A percentile compares a stretch with the other conserved stretches of the same genome.
These are phyloP conservation scores for Pouteria glomerata DNA, from an alignment of 148 eudicot genomes.

Conservation along the genomic window DNA sequence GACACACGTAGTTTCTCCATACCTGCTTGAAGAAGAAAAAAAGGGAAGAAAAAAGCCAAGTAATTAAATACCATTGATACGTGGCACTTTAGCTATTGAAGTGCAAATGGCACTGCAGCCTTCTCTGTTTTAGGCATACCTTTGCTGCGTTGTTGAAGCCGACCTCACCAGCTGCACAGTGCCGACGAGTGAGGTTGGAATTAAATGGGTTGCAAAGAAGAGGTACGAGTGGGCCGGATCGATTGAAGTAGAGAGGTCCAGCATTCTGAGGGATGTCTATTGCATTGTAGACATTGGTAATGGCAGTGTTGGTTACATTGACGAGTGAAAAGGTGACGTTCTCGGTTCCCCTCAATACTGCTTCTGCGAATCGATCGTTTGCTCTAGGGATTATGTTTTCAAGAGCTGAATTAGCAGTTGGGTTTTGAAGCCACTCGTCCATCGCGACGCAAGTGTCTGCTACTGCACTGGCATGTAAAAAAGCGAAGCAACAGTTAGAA, in stretches of 20 bases:
- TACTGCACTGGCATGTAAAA: slow-evolving; percentile 27
- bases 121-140: slow-evolving; percentile 24
- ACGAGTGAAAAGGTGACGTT: slow-evolving; percentile 23
- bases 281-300: slow-evolving; percentile 14
- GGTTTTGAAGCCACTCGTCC: slow-evolving; percentile 39
- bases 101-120: slow-evolving; percentile 14
- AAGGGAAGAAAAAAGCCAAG: too few species aligned
- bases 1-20: too few species aligned
- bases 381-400: slow-evolving; percentile 23
- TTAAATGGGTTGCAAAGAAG: slow-evolving; percentile 28
- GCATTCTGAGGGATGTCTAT: slow-evolving; percentile 16
- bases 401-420: slow-evolving; percentile 22
- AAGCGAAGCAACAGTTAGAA: too few species aligned
- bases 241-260: slow-evolving; percentile 20
- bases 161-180: slow-evolving; percentile 22
- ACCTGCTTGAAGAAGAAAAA: too few species aligned
- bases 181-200: slow-evolving; percentile 13
- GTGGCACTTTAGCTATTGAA: too few species aligned
- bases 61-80: too few species aligned
- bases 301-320: slow-evolving; percentile 10
- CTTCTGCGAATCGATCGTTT: slow-evolving; percentile 6
- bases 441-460: slow-evolving; percentile 33
- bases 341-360: slow-evolving; percentile 11
- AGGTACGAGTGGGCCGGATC: slow-evolving; percentile 28
- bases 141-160: slow-evolving; percentile 18